phyloP scores from a whole-genome alignment of 2,329 filamentous ascomycete genomes.

The Neonectria ditissima region DNA sequence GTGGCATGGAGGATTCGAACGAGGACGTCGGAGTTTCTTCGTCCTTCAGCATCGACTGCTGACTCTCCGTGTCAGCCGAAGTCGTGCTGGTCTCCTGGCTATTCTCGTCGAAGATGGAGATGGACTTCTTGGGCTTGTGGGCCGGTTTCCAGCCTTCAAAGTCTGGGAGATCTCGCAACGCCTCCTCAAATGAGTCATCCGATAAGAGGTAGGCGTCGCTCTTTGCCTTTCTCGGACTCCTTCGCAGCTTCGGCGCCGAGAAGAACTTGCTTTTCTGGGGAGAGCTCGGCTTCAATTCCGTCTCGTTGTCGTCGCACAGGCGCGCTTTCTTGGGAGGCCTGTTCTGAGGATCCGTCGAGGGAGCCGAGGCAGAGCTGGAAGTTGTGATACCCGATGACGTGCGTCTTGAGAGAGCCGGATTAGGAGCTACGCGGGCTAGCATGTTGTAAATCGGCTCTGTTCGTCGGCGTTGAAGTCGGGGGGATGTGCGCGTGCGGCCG shows the following conservation, averaged over 20 bases:
- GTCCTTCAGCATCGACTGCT: slow-evolving; percentile 37
- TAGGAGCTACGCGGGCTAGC: slow-evolving; percentile 47
- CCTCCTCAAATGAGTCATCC: slow-evolving; percentile 69
- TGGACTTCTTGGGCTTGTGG: slow-evolving; percentile 51
- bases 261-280: slow-evolving; percentile 68
- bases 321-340: slow-evolving; percentile 69
- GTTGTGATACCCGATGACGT: slow-evolving; percentile 28
- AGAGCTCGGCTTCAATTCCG: slow-evolving; percentile 47
- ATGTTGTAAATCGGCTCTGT: slow-evolving; percentile 65
- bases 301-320: slow-evolving; percentile 63
- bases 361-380: slow-evolving; percentile 22
- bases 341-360: slow-evolving; percentile 39
- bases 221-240: slow-evolving; percentile 46
- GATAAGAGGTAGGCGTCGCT: slow-evolving; percentile 62
- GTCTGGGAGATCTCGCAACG: slow-evolving; percentile 63
- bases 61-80: slow-evolving; percentile 35
- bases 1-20: slow-evolving; percentile 45
- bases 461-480: slow-evolving; percentile 60
- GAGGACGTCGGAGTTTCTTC: slow-evolving; percentile 40
- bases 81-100: slow-evolving; percentile 41
- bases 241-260: slow-evolving; percentile 46
- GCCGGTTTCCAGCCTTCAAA: slow-evolving; percentile 60
- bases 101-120: slow-evolving; percentile 61
- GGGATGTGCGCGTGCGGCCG: slow-evolving; percentile 47
- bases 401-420: slow-evolving; percentile 32